phyloP scores from a whole-genome alignment of 495 filamentous ascomycete species.

The Penicillium riverlandense region DNA sequence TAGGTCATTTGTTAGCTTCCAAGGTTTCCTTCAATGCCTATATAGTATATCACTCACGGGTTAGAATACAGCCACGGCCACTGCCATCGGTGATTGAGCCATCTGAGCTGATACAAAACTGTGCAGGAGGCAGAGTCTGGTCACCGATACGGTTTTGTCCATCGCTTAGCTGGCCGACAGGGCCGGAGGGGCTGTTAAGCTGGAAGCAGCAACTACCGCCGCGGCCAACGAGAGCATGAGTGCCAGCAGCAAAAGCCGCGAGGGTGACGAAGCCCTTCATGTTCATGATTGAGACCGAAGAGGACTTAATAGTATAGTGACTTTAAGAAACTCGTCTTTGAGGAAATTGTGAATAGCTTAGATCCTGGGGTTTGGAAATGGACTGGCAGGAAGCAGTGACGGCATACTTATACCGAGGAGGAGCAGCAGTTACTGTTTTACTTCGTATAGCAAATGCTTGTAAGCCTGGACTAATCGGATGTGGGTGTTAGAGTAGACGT shows the following conservation, averaged over 20 bases:
- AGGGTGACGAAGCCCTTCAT: conserved; percentile 25
- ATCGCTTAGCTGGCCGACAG: conserved; percentile 43
- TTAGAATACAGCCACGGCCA: conserved; percentile 51
- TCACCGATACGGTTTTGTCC: conserved; percentile 48
- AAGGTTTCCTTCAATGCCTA: too few relatives aligned
- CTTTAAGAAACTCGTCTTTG: neutral
- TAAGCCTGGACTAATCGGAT: neutral
- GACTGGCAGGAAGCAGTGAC: neutral
- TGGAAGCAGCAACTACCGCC: conserved; percentile 39
- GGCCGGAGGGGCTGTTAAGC: conserved; percentile 32
- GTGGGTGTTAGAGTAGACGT: conserved; percentile 2
- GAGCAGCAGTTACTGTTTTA: neutral
- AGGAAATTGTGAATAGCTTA: neutral
- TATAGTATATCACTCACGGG: conserved; percentile 23
- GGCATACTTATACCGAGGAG: neutral
- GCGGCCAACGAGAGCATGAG: conserved; percentile 27
- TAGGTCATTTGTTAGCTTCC: too few relatives aligned
- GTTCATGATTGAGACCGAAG: neutral
- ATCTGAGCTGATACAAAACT: conserved; percentile 35
- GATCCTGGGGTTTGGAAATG: neutral
- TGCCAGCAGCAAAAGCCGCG: conserved; percentile 24
- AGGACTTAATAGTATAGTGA: neutral
- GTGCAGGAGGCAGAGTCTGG: conserved; percentile 22
- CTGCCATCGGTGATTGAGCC: conserved; percentile 42
- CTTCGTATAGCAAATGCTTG: too few relatives aligned